phyloP scores from a whole-genome alignment of 176 grass and related monocot species.

The Calamus simplicifolius region DNA sequence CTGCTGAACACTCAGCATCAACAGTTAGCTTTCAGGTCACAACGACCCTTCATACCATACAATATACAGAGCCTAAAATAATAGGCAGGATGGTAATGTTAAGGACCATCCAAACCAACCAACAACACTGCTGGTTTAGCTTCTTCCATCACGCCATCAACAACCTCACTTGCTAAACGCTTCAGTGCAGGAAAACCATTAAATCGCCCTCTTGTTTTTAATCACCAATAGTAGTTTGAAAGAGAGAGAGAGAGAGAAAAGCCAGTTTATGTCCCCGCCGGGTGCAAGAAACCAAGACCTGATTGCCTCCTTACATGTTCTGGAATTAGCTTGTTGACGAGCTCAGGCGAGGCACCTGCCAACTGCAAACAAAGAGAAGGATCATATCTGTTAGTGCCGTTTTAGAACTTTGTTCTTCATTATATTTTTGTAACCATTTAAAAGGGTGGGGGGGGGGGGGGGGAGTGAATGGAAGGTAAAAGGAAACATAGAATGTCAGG shows the following conservation, averaged over 20 bases:
- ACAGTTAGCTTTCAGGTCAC: neutral
- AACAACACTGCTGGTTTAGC: neutral
- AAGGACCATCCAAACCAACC: neutral
- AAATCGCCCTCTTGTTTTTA: neutral
- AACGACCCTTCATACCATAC: neutral
- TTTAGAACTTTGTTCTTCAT: neutral
- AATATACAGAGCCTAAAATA: neutral
- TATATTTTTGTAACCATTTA: neutral
- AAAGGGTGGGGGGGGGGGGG: neutral
- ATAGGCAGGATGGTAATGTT: neutral
- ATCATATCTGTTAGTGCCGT: neutral
- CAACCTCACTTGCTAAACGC: neutral
- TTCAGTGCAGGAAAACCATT: neutral
- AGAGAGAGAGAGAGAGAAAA: neutral
- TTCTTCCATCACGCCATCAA: neutral
- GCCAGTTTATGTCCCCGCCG: neutral
- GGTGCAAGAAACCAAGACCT: conserved; percentile 5
- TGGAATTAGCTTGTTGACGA: conserved; percentile 14
- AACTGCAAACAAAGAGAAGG: conserved; percentile 7
- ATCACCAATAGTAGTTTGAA: too few species aligned
- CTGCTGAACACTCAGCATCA: neutral
- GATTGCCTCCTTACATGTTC: conserved; percentile 17
- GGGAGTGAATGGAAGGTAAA: too few species aligned
- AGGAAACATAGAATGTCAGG: too few species aligned
- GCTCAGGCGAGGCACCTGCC: conserved; percentile 9